Conservation (phyloP, 768 basidiomycete species). For the Hirschioporus abietinus region DNA sequence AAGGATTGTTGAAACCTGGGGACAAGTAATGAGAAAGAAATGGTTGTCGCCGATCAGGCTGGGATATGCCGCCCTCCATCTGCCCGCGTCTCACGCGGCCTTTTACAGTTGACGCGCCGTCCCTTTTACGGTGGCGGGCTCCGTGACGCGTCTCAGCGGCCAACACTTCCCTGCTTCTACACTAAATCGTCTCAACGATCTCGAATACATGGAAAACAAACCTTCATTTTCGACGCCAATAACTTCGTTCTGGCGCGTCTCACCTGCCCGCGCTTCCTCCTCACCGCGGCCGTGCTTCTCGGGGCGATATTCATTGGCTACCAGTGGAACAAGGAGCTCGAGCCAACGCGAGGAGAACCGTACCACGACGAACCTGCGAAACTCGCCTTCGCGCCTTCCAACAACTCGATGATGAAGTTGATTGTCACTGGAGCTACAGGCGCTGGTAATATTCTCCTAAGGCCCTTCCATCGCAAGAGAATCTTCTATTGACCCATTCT, state of each 20-base stretch:
- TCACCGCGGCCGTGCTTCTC: background rate
- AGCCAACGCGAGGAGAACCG: background rate
- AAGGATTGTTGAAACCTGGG: no score
- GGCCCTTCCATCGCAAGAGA: background rate
- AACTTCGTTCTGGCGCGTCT: background rate
- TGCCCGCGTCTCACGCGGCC: no score
- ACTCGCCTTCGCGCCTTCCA: background rate
- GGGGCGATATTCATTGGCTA: background rate
- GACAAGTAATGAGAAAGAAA: no score
- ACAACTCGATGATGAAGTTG: conserved; percentile 19
- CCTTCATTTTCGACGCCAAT: no score
- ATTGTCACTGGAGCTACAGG: conserved; percentile 31
- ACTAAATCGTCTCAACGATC: no score
- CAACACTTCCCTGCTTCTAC: no score
- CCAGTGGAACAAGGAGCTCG: background rate
- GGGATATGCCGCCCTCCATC: no score
- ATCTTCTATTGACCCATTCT: background rate
- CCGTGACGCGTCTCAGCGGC: no score
- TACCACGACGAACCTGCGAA: background rate
- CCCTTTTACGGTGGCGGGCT: no score
- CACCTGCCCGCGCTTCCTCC: background rate
- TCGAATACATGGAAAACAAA: no score
- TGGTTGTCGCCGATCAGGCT: no score
- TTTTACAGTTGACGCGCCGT: no score
- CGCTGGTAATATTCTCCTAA: conserved; percentile 18